These are phyloP conservation scores for Ambrosia trifida DNA, from an alignment of 129 eudicot genomes.

Conservation along the genomic window DNA sequence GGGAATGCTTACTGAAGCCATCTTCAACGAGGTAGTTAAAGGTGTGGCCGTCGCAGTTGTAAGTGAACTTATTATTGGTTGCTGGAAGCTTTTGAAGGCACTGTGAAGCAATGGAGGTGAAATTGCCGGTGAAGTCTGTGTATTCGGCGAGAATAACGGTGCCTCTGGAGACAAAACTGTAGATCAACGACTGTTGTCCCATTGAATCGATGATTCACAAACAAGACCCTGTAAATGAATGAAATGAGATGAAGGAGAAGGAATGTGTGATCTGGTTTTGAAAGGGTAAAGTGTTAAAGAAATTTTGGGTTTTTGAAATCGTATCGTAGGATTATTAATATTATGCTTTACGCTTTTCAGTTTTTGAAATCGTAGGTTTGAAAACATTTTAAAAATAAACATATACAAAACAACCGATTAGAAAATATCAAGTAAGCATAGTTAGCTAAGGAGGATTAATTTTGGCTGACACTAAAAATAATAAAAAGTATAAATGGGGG, in stretches of 20 bases:
- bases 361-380: too few species aligned
- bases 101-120: slow-evolving; percentile 47
- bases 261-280: too few species aligned
- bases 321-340: neutral
- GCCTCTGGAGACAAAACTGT: slow-evolving; percentile 50
- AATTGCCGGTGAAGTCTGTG: slow-evolving; percentile 54
- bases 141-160: slow-evolving; percentile 49
- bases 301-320: slow-evolving; percentile 26
- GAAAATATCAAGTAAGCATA: too few species aligned
- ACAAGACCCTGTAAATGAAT: neutral
- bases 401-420: too few species aligned
- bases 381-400: too few species aligned
- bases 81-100: slow-evolving; percentile 59
- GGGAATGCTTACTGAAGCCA: slow-evolving; percentile 40
- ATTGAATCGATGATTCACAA: slow-evolving; percentile 12
- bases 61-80: slow-evolving; percentile 44
- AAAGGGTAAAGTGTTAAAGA: neutral
- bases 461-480: too few species aligned
- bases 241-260: too few species aligned
- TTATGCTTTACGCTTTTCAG: slow-evolving; percentile 1
- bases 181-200: slow-evolving; percentile 49
- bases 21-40: slow-evolving; percentile 56
- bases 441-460: too few species aligned
- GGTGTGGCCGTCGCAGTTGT: slow-evolving; percentile 56
- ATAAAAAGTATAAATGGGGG: too few species aligned